Conservation (phyloP, 768 basidiomycete genomes). For the Podaxis pistillaris region DNA sequence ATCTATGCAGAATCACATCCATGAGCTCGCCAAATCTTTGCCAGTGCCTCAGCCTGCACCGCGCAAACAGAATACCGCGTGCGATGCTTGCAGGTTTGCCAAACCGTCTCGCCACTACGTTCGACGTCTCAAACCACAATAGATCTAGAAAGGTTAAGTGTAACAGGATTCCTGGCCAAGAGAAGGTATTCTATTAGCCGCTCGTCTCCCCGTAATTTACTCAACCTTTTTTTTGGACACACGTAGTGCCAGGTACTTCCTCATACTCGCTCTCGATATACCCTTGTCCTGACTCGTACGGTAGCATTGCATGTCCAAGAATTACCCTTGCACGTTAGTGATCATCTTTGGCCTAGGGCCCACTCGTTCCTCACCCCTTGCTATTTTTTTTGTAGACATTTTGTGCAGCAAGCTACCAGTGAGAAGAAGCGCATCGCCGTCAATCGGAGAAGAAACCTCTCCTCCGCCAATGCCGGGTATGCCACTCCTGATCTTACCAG, state of each 20-base stretch:
- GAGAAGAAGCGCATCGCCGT: constrained; percentile 73
- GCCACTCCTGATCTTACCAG: constrained; percentile 8
- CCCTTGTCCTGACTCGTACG: constrained; percentile 18
- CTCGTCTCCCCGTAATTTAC: constrained; percentile 17
- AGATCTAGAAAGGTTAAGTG: constrained; percentile 91
- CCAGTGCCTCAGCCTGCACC: constrained; percentile 87
- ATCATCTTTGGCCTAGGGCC: constrained; percentile 12
- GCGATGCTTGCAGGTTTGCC: constrained; percentile 83
- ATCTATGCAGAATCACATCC: constrained; percentile 77
- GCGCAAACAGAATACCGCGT: constrained; percentile 90
- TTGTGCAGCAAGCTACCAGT: constrained; percentile 80
- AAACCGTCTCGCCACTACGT: not conserved
- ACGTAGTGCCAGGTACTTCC: constrained; percentile 62
- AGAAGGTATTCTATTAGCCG: constrained; percentile 53
- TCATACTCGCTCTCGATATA: constrained; percentile 13
- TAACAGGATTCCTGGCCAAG: constrained; percentile 76
- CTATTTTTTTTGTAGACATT: constrained; percentile 48
- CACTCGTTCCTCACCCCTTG: not conserved
- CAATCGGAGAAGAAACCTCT: constrained; percentile 62
- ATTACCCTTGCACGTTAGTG: constrained; percentile 87
- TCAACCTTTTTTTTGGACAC: constrained; percentile 1
- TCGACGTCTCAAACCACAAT: constrained; percentile 18
- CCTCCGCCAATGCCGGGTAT: constrained; percentile 46
- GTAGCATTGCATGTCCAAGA: constrained; percentile 84
- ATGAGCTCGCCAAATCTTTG: constrained; percentile 75